Evolutionary conservation across 2,329 filamentous ascomycete species (phyloP).

Genomic region (Graphilbum fragrans): DNA sequence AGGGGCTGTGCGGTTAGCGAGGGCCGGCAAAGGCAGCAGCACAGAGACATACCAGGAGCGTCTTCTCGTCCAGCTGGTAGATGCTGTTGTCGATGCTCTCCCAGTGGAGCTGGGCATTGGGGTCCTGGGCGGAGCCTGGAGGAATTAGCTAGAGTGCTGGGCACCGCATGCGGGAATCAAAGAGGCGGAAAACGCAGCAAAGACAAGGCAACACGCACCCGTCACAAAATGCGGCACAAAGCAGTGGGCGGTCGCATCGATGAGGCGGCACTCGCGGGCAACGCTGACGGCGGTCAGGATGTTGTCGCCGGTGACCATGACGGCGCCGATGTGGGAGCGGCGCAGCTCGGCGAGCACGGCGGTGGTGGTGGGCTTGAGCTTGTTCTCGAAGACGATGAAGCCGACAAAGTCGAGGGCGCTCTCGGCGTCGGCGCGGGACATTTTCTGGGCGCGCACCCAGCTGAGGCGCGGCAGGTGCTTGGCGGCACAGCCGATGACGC

Average conservation of each 20-base stretch:
- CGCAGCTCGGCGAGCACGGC: constrained; percentile 71
- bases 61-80: constrained; percentile 66
- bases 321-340: constrained; percentile 70
- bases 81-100: constrained; percentile 85
- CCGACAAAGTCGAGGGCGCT: constrained; percentile 76
- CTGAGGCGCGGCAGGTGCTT: constrained; percentile 79
- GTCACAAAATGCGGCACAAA: constrained; percentile 84
- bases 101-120: constrained; percentile 67
- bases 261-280: constrained; percentile 75
- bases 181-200: not conserved
- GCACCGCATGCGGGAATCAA: too few relatives aligned
- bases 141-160: not conserved
- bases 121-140: constrained; percentile 57
- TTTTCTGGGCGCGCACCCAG: constrained; percentile 91
- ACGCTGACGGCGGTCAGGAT: constrained; percentile 95
- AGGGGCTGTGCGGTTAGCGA: constrained; percentile 24
- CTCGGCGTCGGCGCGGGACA: constrained; percentile 78
- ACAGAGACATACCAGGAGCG: constrained; percentile 39
- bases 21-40: not conserved
- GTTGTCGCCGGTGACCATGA: constrained; percentile 98
- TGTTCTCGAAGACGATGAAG: constrained; percentile 98
- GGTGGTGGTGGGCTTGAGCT: constrained; percentile 79
- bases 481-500: constrained; percentile 89
- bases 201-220: constrained; percentile 29
- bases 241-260: constrained; percentile 72